Evolutionary conservation across 495 filamentous ascomycete genomes (phyloP).

Genomic region (Penicillium turbatum): DNA sequence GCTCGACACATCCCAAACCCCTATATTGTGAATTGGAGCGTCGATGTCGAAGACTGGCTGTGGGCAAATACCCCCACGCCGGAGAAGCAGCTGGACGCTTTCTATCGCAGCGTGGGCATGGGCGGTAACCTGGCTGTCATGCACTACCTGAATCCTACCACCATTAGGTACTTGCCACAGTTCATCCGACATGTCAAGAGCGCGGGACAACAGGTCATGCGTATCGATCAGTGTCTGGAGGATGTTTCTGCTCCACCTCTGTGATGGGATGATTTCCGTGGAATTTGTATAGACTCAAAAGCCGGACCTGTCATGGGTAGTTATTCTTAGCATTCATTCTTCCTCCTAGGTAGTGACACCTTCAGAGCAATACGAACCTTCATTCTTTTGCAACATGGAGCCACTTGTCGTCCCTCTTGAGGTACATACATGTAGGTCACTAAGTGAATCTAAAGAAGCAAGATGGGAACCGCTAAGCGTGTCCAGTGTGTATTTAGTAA

Average conservation of each 20-base stretch:
- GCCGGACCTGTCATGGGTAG: neutral
- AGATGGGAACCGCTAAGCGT: neutral
- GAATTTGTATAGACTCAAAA: neutral
- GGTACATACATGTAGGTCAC: too few relatives aligned
- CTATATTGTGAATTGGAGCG: constrained; percentile 67
- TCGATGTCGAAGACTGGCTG: constrained; percentile 77
- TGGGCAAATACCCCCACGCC: constrained; percentile 64
- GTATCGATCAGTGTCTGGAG: constrained; percentile 74
- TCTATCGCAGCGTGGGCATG: constrained; percentile 58
- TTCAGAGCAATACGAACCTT: neutral
- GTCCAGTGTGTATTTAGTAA: neutral
- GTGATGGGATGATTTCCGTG: constrained; percentile 5
- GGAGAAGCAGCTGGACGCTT: constrained; percentile 70
- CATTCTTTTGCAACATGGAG: neutral
- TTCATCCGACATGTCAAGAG: constrained; percentile 66
- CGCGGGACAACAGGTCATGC: constrained; percentile 65
- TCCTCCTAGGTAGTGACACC: neutral
- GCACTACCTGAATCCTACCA: constrained; percentile 69
- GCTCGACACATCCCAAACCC: constrained; percentile 47
- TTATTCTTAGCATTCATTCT: constrained; percentile 11
- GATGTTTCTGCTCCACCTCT: constrained; percentile 63
- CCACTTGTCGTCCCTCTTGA: too few relatives aligned
- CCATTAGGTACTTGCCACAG: constrained; percentile 61
- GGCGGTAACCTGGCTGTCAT: constrained; percentile 73
- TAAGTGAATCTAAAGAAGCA: neutral